These are phyloP conservation scores for Entoloma clypeatum DNA, from an alignment of 1,284 basidiomycete species.

Conservation along the genomic window DNA sequence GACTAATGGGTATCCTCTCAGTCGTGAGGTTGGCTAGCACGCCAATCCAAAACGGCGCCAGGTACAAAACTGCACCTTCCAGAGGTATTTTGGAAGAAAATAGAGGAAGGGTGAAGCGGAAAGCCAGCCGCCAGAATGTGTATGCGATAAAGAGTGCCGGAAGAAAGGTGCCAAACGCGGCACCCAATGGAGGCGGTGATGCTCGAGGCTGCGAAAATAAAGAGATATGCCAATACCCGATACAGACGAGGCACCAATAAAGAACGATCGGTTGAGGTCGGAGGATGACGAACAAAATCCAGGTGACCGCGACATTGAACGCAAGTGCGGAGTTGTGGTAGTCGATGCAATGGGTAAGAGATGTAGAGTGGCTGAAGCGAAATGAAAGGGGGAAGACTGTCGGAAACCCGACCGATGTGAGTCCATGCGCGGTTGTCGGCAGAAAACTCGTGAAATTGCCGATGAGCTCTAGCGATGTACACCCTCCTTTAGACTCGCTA, in stretches of 20 bases:
- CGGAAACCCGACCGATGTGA: constrained; percentile 71
- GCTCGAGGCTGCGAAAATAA: constrained; percentile 76
- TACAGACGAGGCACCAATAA: constrained; percentile 77
- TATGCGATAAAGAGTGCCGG: constrained; percentile 79
- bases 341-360: constrained; percentile 66
- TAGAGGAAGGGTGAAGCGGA: constrained; percentile 71
- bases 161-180: constrained; percentile 74
- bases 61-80: constrained; percentile 72
- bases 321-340: constrained; percentile 64
- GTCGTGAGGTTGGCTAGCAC: constrained; percentile 62
- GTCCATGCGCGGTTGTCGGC: constrained; percentile 56
- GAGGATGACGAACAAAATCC: constrained; percentile 66
- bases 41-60: constrained; percentile 81
- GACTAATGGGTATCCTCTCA: constrained; percentile 69
- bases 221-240: constrained; percentile 85
- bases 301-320: constrained; percentile 67
- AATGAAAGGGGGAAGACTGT: constrained; percentile 65
- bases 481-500: constrained; percentile 67
- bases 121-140: constrained; percentile 74
- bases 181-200: constrained; percentile 64
- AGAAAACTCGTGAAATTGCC: constrained; percentile 73
- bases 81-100: constrained; percentile 68
- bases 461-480: constrained; percentile 64
- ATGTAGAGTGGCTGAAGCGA: constrained; percentile 35
- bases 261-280: constrained; percentile 69